These are phyloP conservation scores for Immersiporthe knoxdaviesiana DNA, from an alignment of 2,329 filamentous ascomycete genomes.

Conservation along the genomic window DNA sequence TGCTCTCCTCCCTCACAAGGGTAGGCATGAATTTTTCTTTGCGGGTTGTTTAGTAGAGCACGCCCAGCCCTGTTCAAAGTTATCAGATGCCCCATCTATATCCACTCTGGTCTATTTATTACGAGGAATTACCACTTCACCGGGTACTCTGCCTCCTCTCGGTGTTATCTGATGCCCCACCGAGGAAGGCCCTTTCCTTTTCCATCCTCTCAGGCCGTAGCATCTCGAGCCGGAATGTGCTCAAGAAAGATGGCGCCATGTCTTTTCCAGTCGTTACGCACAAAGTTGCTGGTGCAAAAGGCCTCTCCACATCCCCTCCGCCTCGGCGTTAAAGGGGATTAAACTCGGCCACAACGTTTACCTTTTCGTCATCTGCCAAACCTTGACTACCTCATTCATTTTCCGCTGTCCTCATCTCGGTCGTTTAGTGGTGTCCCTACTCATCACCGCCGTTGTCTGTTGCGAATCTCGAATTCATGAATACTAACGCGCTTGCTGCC, in stretches of 20 bases:
- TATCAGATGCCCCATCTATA: slow-evolving; percentile 29
- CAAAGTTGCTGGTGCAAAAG: neutral
- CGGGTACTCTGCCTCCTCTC: neutral
- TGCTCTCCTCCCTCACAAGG: slow-evolving; percentile 12
- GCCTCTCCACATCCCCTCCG: neutral
- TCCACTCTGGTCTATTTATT: slow-evolving; percentile 16
- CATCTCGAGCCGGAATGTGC: neutral
- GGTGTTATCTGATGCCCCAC: slow-evolving; percentile 25
- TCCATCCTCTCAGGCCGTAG: neutral
- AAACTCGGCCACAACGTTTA: neutral
- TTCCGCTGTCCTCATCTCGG: no score
- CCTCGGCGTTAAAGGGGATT: neutral
- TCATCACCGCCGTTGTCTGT: neutral
- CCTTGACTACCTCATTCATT: no score
- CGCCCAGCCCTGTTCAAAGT: slow-evolving; percentile 26
- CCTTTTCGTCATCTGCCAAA: neutral
- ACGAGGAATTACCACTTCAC: neutral
- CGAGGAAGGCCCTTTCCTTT: neutral
- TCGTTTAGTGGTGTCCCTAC: neutral
- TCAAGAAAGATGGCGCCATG: neutral
- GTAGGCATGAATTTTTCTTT: slow-evolving; percentile 10
- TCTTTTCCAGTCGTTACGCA: no score
- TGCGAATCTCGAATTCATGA: no score
- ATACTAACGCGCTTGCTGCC: no score
- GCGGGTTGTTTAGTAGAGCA: slow-evolving; percentile 5